Conservation (phyloP, 495 filamentous ascomycete species). For the Talaromyces stipitatus region DNA sequence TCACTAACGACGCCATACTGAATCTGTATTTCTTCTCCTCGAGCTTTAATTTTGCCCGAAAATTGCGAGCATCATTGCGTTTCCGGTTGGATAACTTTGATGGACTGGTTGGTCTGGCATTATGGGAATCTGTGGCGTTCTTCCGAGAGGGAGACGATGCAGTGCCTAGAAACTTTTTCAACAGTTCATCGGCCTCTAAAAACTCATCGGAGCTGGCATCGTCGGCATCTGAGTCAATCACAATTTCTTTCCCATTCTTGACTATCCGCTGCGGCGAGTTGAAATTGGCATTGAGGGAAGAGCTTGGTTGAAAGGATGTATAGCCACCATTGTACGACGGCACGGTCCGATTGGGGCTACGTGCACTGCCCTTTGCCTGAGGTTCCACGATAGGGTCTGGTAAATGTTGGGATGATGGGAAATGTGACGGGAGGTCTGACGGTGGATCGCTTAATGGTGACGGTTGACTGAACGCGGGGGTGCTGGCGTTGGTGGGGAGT, state of each 20-base stretch:
- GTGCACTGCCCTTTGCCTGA: slow-evolving; percentile 13
- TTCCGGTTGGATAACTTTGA: not conserved
- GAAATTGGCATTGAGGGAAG: slow-evolving; percentile 17
- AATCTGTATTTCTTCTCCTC: slow-evolving; percentile 49
- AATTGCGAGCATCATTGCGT: not conserved
- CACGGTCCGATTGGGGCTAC: not conserved
- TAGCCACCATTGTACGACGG: slow-evolving; percentile 14
- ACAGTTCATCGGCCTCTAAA: slow-evolving; percentile 33
- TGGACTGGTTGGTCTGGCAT: not conserved
- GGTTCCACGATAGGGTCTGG: slow-evolving; percentile 10
- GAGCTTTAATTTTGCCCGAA: not conserved
- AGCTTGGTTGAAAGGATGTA: slow-evolving; percentile 8
- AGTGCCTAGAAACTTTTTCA: slow-evolving; percentile 17
- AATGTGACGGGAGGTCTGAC: slow-evolving; percentile 18
- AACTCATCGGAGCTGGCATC: slow-evolving; percentile 51
- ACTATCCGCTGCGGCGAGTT: slow-evolving; percentile 33
- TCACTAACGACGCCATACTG: slow-evolving; percentile 57
- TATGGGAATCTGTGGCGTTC: slow-evolving; percentile 6
- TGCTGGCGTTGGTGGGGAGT: not conserved
- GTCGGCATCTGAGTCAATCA: slow-evolving; percentile 68
- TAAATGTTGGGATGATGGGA: slow-evolving; percentile 11
- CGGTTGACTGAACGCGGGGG: slow-evolving; percentile 1
- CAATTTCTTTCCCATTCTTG: slow-evolving; percentile 40
- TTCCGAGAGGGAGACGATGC: slow-evolving; percentile 9
- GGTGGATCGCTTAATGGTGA: slow-evolving; percentile 28